These are phyloP conservation scores for Edaphochlamys debaryana DNA, from an alignment of 139 green algal genomes.

Conservation along the genomic window DNA sequence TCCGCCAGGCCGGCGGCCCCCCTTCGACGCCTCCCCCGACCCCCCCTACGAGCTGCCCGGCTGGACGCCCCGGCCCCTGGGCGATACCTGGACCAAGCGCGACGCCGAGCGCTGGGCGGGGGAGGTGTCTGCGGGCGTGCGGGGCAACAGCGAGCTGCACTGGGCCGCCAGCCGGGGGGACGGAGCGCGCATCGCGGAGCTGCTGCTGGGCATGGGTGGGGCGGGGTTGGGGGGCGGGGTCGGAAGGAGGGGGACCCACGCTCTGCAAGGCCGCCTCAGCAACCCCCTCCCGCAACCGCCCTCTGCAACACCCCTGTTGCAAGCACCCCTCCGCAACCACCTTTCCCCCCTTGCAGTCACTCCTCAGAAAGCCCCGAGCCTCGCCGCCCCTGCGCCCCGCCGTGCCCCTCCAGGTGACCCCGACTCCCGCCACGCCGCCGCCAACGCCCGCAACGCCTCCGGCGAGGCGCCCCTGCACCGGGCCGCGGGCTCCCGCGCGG, in stretches of 20 bases:
- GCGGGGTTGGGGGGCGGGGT: not conserved
- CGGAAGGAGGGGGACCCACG: not conserved
- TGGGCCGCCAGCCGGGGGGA: conserved; percentile 24
- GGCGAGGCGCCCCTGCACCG: conserved; percentile 38
- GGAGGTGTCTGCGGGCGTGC: not conserved
- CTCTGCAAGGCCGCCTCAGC: too few species aligned
- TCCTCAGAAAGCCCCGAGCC: too few species aligned
- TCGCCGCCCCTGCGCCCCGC: too few species aligned
- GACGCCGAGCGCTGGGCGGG: too few species aligned
- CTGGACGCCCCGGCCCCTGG: too few species aligned
- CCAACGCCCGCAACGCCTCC: conserved; percentile 12
- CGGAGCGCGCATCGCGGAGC: not conserved
- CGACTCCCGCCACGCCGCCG: too few species aligned
- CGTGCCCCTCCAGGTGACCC: too few species aligned
- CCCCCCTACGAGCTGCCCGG: not conserved
- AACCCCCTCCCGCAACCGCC: too few species aligned
- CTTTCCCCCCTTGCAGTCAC: too few species aligned
- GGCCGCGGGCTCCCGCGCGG: not conserved
- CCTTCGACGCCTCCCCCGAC: not conserved
- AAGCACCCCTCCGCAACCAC: too few species aligned
- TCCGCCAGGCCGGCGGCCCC: not conserved
- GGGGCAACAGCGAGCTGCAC: conserved; percentile 43
- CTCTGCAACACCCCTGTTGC: too few species aligned
- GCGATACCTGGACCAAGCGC: too few species aligned
- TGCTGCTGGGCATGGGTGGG: not conserved